These are phyloP conservation scores for Globisporangium mamillatum DNA, from an alignment of 352 stramenopile species.

Conservation along the genomic window DNA sequence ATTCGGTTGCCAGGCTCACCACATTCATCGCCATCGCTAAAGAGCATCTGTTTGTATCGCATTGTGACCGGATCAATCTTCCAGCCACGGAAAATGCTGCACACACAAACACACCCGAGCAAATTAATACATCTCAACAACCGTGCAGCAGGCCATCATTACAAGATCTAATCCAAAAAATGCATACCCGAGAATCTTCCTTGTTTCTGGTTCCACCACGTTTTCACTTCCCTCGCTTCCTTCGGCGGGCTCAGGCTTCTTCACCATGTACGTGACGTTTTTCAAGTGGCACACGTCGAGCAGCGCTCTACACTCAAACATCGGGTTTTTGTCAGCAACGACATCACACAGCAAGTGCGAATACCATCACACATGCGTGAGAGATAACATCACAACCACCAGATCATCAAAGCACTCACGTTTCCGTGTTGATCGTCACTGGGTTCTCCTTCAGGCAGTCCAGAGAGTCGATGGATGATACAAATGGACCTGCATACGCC, in stretches of 20 bases:
- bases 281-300: constrained; percentile 59
- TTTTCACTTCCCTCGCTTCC: not conserved
- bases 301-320: constrained; percentile 31
- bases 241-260: constrained; percentile 18
- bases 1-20: constrained; percentile 39
- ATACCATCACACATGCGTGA: not conserved
- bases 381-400: constrained; percentile 7
- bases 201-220: constrained; percentile 19
- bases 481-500: constrained; percentile 33
- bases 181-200: constrained; percentile 53
- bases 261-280: constrained; percentile 54
- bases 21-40: constrained; percentile 73
- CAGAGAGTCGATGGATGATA: constrained; percentile 24
- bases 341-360: not conserved
- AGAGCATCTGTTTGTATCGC: constrained; percentile 77
- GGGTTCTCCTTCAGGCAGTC: constrained; percentile 44
- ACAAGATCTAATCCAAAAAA: not conserved
- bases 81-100: constrained; percentile 76
- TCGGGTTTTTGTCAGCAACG: not conserved
- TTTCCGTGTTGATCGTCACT: constrained; percentile 38
- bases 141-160: not conserved
- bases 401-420: constrained; percentile 24
- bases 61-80: constrained; percentile 74
- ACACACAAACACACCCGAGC: not conserved
- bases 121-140: not conserved